Conservation (phyloP, 805 yeast genomes). For the Candida lessepsii region DNA sequence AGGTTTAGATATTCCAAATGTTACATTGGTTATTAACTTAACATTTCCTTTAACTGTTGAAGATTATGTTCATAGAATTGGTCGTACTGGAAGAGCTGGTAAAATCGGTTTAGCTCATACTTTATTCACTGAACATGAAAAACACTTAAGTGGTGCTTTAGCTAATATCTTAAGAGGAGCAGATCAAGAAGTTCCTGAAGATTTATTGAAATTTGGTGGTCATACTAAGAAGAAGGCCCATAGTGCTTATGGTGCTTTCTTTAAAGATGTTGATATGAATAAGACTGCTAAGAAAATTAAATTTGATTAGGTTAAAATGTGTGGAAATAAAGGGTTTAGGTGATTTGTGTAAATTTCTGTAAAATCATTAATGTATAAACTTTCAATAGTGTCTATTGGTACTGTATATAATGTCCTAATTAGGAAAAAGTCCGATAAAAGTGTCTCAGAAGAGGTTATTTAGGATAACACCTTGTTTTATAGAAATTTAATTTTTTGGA, state of each 20-base stretch:
- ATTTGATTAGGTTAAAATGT: constrained; percentile 56
- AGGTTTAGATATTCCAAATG: constrained; percentile 97
- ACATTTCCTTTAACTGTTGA: constrained; percentile 96
- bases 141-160: constrained; percentile 91
- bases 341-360: no score
- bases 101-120: constrained; percentile 94
- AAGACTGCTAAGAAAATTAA: constrained; percentile 88
- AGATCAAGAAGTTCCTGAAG: constrained; percentile 93
- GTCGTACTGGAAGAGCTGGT: constrained; percentile 98
- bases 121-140: constrained; percentile 93
- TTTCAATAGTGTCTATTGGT: no score
- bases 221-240: constrained; percentile 98
- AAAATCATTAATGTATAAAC: no score
- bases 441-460: no score
- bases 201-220: constrained; percentile 89
- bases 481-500: no score
- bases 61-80: constrained; percentile 96
- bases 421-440: no score
- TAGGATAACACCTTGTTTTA: no score
- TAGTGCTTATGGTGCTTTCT: constrained; percentile 97
- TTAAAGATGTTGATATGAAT: constrained; percentile 83
- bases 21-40: constrained; percentile 88
- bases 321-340: no score
- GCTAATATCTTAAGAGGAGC: constrained; percentile 93
- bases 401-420: no score